Evolutionary conservation across 371 early-diverging fungal species (phyloP), one percentile per base, ranked within the genome.

Genomic region (Rhizopus delemar): DNA sequence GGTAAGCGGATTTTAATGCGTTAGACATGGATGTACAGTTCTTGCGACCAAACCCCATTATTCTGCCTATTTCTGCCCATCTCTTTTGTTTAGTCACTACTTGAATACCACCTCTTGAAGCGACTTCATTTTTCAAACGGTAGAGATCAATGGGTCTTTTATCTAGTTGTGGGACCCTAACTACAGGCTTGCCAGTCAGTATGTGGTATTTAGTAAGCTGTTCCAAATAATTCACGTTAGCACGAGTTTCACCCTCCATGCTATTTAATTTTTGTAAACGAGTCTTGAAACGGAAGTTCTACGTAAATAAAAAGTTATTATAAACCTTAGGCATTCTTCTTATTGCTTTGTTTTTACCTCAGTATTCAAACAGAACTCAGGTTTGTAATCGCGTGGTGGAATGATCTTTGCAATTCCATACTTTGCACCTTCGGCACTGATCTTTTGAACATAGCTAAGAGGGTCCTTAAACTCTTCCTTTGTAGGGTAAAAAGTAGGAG

Each of bases 401-500:
- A 95, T 85, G 61, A 98, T 90, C 75, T 98, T 98, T 65, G 90
- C 85, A 60, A 97, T 89, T 28, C 98, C 98, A 35, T 85, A 85
- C 59, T 82, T 60, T 70, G 93, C 93, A 43, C 89, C 96, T 65
- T 87, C 80, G 22, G 82, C 72, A 35, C 88, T 81, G 63, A 98
- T 95, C 57, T 73, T 79, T 49, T 89, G 87, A 69, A 98, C 92
- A 69, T 91, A 96, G 56, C 75, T 69, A 32, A 94, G 74, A 15
- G 97, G 96, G 65, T 95, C 89, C 31, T 64, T 53, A 75, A 93
- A 96, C 77, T 98, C 93, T 45, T 91, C 85, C 13, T 63, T 63
- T 5, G 94, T 88, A 8, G 98, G 98, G 54, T 87, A 84, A 73
- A 88, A 96, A 3, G 84, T 84, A 3, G 94, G 94, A 4, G 88